phyloP scores from a whole-genome alignment of 139 green algal species.

The Tetraselmis chui region DNA sequence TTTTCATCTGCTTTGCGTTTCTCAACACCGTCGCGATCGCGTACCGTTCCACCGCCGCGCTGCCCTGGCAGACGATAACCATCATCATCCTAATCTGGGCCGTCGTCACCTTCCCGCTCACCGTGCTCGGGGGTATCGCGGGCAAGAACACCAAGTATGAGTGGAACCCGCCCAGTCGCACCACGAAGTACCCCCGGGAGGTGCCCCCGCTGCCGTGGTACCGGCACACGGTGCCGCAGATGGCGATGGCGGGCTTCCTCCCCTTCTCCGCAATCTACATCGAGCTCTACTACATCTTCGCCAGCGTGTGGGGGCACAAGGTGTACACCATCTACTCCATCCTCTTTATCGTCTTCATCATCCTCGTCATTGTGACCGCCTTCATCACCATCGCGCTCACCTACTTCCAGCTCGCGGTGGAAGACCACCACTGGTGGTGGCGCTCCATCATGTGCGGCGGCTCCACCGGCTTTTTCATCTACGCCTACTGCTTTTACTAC shows the following conservation, averaged over 20 bases:
- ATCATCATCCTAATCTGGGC: slow-evolving; percentile 82
- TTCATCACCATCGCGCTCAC: slow-evolving; percentile 94
- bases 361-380: slow-evolving; percentile 87
- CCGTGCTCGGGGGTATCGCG: slow-evolving; percentile 79
- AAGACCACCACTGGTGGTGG: slow-evolving; percentile 93
- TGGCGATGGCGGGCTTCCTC: slow-evolving; percentile 69
- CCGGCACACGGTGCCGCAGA: slow-evolving; percentile 70
- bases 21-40: slow-evolving; percentile 78
- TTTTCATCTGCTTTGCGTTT: slow-evolving; percentile 71
- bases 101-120: slow-evolving; percentile 85
- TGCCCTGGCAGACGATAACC: slow-evolving; percentile 77
- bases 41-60: slow-evolving; percentile 58
- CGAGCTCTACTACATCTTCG: slow-evolving; percentile 98
- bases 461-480: slow-evolving; percentile 91
- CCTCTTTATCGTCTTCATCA: slow-evolving; percentile 90
- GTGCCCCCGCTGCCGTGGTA: slow-evolving; percentile 86
- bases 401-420: slow-evolving; percentile 92
- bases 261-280: slow-evolving; percentile 97
- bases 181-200: slow-evolving; percentile 82
- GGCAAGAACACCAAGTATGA: slow-evolving; percentile 57
- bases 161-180: slow-evolving; percentile 61
- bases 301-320: slow-evolving; percentile 94
- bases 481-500: slow-evolving; percentile 98
- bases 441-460: slow-evolving; percentile 90
- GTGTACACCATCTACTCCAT: slow-evolving; percentile 91